These are phyloP conservation scores for Balakata baccata DNA, from an alignment of 345 rosid species.

Conservation along the genomic window DNA sequence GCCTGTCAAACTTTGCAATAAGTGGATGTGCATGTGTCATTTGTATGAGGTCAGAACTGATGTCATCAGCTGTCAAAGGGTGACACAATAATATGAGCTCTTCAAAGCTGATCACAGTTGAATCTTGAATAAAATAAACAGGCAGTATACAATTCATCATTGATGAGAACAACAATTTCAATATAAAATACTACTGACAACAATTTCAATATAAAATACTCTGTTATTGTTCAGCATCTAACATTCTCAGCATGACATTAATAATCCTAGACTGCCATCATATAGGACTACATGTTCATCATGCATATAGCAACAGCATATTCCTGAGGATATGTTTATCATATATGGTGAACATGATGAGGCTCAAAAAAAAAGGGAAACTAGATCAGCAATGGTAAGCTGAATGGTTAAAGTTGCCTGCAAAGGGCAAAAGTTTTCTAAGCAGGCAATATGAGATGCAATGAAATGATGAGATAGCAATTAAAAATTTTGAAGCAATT, in stretches of 20 bases:
- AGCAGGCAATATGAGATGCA: background rate
- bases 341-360: background rate
- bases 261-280: background rate
- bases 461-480: background rate
- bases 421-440: background rate
- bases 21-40: conserved; percentile 51
- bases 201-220: conserved; percentile 6
- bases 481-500: conserved; percentile 4
- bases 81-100: conserved; percentile 15
- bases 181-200: conserved; percentile 17
- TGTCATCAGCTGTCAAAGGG: conserved; percentile 35
- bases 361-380: background rate
- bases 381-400: background rate
- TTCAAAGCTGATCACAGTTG: background rate
- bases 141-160: background rate
- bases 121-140: background rate
- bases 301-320: background rate
- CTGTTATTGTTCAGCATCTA: background rate
- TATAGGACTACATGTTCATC: background rate
- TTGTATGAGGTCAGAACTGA: conserved; percentile 36
- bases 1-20: conserved; percentile 54
- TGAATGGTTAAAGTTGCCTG: background rate
- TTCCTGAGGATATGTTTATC: too few species aligned
- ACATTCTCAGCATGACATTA: background rate
- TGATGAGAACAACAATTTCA: conserved; percentile 16